Conservation (phyloP, 768 basidiomycete species). For the Amanita muscaria region DNA sequence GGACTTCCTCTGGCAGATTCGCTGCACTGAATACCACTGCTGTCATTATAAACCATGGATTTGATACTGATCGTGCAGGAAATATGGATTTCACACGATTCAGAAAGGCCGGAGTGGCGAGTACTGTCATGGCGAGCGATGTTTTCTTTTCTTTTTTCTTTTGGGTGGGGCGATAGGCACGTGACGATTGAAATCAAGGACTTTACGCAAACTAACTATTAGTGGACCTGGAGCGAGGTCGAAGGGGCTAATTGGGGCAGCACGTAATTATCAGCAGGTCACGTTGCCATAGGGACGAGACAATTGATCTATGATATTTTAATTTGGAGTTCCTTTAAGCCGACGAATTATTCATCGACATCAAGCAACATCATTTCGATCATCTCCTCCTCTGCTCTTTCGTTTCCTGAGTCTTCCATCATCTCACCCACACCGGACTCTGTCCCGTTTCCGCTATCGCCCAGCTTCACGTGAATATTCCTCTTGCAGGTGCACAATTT, state of each 20-base stretch:
- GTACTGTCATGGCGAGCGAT: slow-evolving; percentile 14
- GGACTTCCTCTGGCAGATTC: slow-evolving; percentile 52
- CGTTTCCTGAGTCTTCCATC: not conserved
- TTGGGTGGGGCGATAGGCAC: too few relatives aligned
- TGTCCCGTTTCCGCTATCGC: too few relatives aligned
- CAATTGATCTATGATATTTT: too few relatives aligned
- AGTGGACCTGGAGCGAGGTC: too few relatives aligned
- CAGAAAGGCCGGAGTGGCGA: slow-evolving; percentile 36
- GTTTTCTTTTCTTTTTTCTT: too few relatives aligned
- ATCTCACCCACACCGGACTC: too few relatives aligned
- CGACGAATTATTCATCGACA: not conserved
- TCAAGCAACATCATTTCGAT: slow-evolving; percentile 12
- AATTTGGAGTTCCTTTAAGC: not conserved
- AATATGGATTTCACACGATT: slow-evolving; percentile 35
- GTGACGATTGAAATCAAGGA: too few relatives aligned
- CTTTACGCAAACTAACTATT: too few relatives aligned
- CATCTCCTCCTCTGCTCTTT: slow-evolving; percentile 2
- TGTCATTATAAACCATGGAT: slow-evolving; percentile 54
- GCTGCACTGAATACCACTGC: slow-evolving; percentile 49
- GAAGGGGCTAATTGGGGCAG: too few relatives aligned
- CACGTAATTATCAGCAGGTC: too few relatives aligned
- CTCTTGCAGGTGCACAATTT: slow-evolving; percentile 29
- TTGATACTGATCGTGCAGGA: slow-evolving; percentile 25
- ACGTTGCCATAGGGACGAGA: too few relatives aligned
- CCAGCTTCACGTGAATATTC: slow-evolving; percentile 3